These are phyloP conservation scores for Pelargonium nanum DNA, from an alignment of 345 rosid species.

Conservation along the genomic window DNA sequence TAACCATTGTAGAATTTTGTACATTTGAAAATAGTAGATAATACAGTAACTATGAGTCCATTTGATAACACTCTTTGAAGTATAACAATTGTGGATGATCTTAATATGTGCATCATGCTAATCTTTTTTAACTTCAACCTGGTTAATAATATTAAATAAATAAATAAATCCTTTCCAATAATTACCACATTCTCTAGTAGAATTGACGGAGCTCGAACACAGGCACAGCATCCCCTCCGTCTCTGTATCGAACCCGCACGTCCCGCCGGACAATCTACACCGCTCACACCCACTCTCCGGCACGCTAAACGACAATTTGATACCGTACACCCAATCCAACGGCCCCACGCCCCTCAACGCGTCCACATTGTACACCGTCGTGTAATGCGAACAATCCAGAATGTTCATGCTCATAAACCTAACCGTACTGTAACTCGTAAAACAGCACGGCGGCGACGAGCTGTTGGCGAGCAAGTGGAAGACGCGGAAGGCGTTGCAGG, in stretches of 20 bases:
- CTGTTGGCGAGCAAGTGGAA: conserved; percentile 37
- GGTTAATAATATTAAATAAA: no score
- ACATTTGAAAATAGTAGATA: no score
- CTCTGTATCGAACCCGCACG: conserved; percentile 77
- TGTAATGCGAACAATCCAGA: conserved; percentile 78
- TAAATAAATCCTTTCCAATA: no score
- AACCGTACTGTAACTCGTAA: conserved; percentile 73
- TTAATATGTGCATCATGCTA: no score
- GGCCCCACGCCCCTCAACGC: conserved; percentile 47
- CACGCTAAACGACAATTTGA: conserved; percentile 45
- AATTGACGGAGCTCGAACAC: conserved; percentile 47
- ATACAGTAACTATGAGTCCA: no score
- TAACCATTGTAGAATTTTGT: no score
- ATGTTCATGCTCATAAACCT: conserved; percentile 77
- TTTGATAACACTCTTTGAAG: no score
- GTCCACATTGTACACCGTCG: conserved; percentile 43
- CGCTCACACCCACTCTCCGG: conserved; percentile 69
- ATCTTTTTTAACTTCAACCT: no score
- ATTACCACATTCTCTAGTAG: conserved; percentile 79
- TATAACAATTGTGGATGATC: no score
- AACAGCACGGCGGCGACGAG: conserved; percentile 68
- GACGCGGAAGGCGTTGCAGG: conserved; percentile 57
- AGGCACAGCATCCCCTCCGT: conserved; percentile 52
- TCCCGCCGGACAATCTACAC: conserved; percentile 63
- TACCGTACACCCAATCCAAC: conserved; percentile 80